Percentiles rank a stretch among this genome's conserved stretches.
Conservation (phyloP, 306 rosid genomes). For the Cucumis melo region DNA sequence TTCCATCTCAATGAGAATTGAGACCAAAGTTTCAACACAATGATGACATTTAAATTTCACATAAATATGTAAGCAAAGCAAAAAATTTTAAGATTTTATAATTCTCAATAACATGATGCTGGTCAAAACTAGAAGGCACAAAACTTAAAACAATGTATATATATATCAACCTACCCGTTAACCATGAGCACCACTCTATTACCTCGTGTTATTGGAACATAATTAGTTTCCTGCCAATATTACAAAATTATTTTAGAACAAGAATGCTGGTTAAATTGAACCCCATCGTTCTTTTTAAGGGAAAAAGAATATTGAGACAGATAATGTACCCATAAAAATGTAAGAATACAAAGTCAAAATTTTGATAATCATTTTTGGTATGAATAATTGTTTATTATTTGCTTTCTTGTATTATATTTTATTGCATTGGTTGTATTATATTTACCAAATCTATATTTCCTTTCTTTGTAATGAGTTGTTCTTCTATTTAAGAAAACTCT, state of each 20-base stretch:
- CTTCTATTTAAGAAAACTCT: no score
- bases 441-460: no score
- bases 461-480: no score
- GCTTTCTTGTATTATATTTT: no score
- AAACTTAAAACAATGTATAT: neutral
- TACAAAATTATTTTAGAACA: neutral
- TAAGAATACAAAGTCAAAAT: neutral
- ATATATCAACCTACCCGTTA: slow-evolving; percentile 56
- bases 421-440: no score
- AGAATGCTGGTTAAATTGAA: neutral
- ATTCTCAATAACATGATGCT: neutral
- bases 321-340: neutral
- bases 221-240: slow-evolving; percentile 65
- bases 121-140: neutral
- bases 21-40: no score
- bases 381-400: no score
- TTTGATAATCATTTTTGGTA: neutral
- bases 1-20: no score
- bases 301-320: neutral
- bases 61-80: no score
- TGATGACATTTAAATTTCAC: no score
- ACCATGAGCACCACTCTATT: slow-evolving; percentile 79
- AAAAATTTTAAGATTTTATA: no score
- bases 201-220: slow-evolving; percentile 83
- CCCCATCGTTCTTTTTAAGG: neutral